phyloP scores from a whole-genome alignment of 2,329 filamentous ascomycete species.

The Lachnellula suecica region DNA sequence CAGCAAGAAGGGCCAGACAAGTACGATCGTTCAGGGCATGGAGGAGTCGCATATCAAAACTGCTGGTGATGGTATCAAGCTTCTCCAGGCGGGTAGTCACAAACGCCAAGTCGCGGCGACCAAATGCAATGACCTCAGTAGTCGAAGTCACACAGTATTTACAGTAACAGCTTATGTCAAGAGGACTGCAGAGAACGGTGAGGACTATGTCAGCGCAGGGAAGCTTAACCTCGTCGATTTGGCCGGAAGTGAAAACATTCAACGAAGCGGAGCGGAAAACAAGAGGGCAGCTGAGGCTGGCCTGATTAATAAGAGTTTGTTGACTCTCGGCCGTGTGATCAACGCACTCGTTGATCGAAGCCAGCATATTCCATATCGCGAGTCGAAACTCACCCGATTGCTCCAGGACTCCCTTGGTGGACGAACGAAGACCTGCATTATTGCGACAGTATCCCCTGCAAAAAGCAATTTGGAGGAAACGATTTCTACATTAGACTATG shows the following conservation, averaged over 20 bases:
- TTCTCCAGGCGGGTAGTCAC: slow-evolving; percentile 85
- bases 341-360: slow-evolving; percentile 92
- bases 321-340: slow-evolving; percentile 94
- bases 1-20: slow-evolving; percentile 78
- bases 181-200: slow-evolving; percentile 74
- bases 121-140: slow-evolving; percentile 99
- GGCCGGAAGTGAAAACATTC: slow-evolving; percentile 96
- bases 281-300: slow-evolving; percentile 95
- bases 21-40: slow-evolving; percentile 94
- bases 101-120: slow-evolving; percentile 98
- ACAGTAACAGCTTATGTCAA: slow-evolving; percentile 93
- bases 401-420: slow-evolving; percentile 96
- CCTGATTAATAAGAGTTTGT: slow-evolving; percentile 94
- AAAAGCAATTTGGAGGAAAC: slow-evolving; percentile 97
- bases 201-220: slow-evolving; percentile 86
- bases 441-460: slow-evolving; percentile 91
- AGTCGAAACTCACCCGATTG: slow-evolving; percentile 92
- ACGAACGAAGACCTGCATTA: slow-evolving; percentile 96
- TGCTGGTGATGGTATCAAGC: slow-evolving; percentile 80
- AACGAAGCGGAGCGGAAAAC: slow-evolving; percentile 94
- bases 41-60: slow-evolving; percentile 91
- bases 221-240: slow-evolving; percentile 97
- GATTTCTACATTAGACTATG: slow-evolving; percentile 96
- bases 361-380: slow-evolving; percentile 85
- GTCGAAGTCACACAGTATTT: slow-evolving; percentile 95